Percentiles rank a stretch among this genome's conserved stretches.
Evolutionary conservation across 2,329 filamentous ascomycete genomes (phyloP).

Genomic region (Aspergillus persii): DNA sequence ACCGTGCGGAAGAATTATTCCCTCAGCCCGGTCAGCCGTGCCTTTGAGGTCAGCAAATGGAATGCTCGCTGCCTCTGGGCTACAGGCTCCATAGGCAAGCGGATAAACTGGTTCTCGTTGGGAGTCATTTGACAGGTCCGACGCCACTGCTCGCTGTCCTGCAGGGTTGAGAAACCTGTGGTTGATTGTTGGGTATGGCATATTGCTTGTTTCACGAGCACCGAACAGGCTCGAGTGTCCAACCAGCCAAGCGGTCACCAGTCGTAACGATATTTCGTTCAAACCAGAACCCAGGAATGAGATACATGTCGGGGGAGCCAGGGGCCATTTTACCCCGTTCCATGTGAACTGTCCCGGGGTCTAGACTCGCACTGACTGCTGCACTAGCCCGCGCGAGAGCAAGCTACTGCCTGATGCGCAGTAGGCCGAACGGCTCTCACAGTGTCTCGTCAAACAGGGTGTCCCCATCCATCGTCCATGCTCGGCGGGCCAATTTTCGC

Average conservation of each 20-base stretch:
- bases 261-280: not conserved
- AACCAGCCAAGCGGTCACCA: not conserved
- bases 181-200: not conserved
- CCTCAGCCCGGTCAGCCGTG: not conserved
- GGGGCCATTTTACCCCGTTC: no score
- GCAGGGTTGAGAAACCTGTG: not conserved
- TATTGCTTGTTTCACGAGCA: not conserved
- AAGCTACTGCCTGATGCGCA: not conserved
- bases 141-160: not conserved
- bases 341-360: no score
- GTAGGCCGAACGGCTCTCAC: not conserved
- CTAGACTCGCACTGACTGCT: not conserved
- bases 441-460: slow-evolving; percentile 19
- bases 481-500: slow-evolving; percentile 20
- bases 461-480: slow-evolving; percentile 23
- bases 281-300: not conserved
- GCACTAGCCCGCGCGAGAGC: not conserved
- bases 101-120: not conserved
- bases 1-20: not conserved
- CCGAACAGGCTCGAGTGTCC: not conserved
- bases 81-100: not conserved
- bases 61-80: not conserved
- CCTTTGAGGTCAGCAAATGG: not conserved
- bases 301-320: not conserved
- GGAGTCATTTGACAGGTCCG: not conserved